Conservation (phyloP, 2,329 filamentous ascomycete genomes). For the Hypoxylon sp. region DNA sequence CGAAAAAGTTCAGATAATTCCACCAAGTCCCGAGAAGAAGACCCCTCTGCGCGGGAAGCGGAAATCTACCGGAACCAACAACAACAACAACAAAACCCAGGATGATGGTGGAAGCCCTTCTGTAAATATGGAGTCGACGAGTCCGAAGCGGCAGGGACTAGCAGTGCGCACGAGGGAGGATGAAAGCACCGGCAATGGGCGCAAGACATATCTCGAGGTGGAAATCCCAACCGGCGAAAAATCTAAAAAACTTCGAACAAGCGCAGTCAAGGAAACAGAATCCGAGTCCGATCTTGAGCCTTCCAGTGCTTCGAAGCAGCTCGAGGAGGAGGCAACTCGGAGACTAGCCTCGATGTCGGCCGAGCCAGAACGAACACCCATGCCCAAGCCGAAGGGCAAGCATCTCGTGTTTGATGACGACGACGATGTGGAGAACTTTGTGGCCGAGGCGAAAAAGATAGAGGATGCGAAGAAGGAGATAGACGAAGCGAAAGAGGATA, state of each 20-base stretch:
- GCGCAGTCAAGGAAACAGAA: conserved; percentile 19
- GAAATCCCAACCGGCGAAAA: conserved; percentile 35
- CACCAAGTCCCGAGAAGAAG: conserved; percentile 24
- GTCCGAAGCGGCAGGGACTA: conserved; percentile 37
- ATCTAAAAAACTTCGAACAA: conserved; percentile 31
- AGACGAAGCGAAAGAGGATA: background rate
- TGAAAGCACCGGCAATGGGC: conserved; percentile 17
- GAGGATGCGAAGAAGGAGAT: conserved; percentile 6
- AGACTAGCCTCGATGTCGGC: conserved; percentile 36
- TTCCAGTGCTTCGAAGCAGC: conserved; percentile 44
- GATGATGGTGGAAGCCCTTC: conserved; percentile 2
- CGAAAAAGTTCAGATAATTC: conserved; percentile 7
- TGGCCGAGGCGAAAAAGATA: conserved; percentile 40
- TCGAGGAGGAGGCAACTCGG: conserved; percentile 46
- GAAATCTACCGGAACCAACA: conserved; percentile 26
- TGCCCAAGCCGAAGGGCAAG: conserved; percentile 41
- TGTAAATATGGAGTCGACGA: conserved; percentile 10
- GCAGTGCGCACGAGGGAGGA: conserved; percentile 39
- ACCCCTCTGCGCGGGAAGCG: conserved; percentile 33
- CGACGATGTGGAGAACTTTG: conserved; percentile 46
- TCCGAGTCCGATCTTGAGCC: conserved; percentile 32
- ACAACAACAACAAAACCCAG: conserved; percentile 7
- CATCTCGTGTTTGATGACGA: conserved; percentile 47
- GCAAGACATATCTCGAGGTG: conserved; percentile 38
- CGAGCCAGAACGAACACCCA: conserved; percentile 34